Base-by-base conservation (phyloP, 805 yeast species). In the Diddensiella caesifluorescens region DNA sequence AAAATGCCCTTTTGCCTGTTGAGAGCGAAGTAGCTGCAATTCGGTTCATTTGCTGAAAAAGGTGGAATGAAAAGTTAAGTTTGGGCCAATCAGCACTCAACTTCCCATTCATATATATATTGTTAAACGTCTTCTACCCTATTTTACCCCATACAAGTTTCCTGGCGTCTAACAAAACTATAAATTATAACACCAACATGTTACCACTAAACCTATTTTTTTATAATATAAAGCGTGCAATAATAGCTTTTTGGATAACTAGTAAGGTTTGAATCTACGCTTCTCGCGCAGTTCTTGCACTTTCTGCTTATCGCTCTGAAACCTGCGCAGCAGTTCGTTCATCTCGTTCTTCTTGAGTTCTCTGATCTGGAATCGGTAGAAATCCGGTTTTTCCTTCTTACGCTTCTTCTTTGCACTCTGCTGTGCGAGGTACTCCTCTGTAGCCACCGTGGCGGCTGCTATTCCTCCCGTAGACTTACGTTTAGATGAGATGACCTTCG, bases 341-440 rank as follows among this genome's bases (percentile, higher is more conserved):
- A 92, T 87, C 63, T 90, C 95, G 49, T 74, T 77, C 70, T 92
- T 92, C 74, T 89, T 90, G 57, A 78, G 75, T 61, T 92, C 95
- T 64, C 99, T 80, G 52, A 92, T 76, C 68, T 92, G 99, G 77
- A 89, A 92, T 55, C 95, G 74, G 70, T 92, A 92, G 70, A 92
- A 92, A 65, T 94, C 97, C 51, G 75, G 73, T 69, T 89, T 86
- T 55, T 85, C 89, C 62, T 74, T 77, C 62, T 81, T 79, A 65
- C 73, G 69, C 61, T 75, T 82, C 40, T 69, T 64, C 46, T 65
- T 62, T 35, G 57, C 53, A 15, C 35, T 25, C 15, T 22, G 41
- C 38, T 36, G 44, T 9, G 43, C 48, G 21, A 44, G 29, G 32
- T 26, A 19, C 22, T 32, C 43, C 18, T 21, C 36, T 2, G 43